These are phyloP conservation scores for Daldinia loculata DNA, from an alignment of 495 filamentous ascomycete genomes.

Conservation along the genomic window DNA sequence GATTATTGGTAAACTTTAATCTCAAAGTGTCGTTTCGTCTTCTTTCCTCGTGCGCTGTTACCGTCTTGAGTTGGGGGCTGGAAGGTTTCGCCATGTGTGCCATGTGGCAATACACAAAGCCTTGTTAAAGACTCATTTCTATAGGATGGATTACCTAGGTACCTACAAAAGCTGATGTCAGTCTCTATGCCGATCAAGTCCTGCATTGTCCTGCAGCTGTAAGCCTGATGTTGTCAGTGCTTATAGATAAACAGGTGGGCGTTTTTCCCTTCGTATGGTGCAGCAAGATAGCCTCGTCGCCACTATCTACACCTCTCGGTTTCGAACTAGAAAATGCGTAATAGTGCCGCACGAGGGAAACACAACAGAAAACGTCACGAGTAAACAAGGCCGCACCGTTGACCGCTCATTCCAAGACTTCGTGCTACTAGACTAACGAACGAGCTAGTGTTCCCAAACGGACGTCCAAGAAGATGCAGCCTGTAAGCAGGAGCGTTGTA, in stretches of 20 bases:
- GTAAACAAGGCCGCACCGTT: conserved; percentile 16
- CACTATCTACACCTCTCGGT: background rate
- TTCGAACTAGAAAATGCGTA: conserved; percentile 12
- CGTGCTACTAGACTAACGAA: conserved; percentile 3
- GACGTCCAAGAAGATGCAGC: conserved; percentile 12
- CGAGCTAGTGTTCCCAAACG: conserved; percentile 15
- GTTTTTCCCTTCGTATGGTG: background rate
- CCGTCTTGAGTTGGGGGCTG: conserved; percentile 19
- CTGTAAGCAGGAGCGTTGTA: conserved; percentile 12
- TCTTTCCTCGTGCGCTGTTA: conserved; percentile 6
- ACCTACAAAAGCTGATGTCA: background rate
- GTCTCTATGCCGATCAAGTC: no score
- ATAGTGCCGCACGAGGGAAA: conserved; percentile 2
- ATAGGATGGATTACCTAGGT: background rate
- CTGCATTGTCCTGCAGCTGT: background rate
- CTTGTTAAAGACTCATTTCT: background rate
- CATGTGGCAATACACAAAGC: conserved; percentile 19
- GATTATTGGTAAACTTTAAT: conserved; percentile 26
- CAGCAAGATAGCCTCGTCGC: background rate
- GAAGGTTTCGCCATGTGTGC: conserved; percentile 24
- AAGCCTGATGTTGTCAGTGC: background rate
- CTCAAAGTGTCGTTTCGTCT: conserved; percentile 10
- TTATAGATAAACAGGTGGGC: background rate
- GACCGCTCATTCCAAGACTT: conserved; percentile 19
- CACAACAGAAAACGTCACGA: conserved; percentile 12